phyloP scores from a whole-genome alignment of 2,329 filamentous ascomycete species.

The Colletotrichum filicis region DNA sequence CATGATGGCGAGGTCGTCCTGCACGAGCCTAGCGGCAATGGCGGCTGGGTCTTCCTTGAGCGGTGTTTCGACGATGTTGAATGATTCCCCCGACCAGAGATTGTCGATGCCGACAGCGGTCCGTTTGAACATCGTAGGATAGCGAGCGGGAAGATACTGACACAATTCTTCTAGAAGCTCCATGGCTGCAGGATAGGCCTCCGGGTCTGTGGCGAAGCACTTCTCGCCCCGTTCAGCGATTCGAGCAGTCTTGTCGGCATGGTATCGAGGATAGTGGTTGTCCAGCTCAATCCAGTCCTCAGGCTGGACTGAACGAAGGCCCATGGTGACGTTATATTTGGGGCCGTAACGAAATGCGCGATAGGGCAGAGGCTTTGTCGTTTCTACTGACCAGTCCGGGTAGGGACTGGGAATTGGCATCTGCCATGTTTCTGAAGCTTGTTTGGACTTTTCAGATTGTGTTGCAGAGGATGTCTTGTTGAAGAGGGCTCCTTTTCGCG shows the following conservation, averaged over 20 bases:
- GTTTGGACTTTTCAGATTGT: background rate
- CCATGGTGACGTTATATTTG: conserved; percentile 82
- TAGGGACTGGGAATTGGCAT: conserved; percentile 71
- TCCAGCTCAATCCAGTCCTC: conserved; percentile 89
- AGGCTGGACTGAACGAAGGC: conserved; percentile 75
- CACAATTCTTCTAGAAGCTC: conserved; percentile 81
- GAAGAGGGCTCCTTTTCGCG: background rate
- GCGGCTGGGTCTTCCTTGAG: conserved; percentile 83
- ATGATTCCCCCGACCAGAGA: conserved; percentile 75
- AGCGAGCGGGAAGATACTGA: conserved; percentile 78
- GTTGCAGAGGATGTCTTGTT: background rate
- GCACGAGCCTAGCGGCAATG: conserved; percentile 76
- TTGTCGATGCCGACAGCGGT: conserved; percentile 77
- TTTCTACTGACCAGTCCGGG: conserved; percentile 73
- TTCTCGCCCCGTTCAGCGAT: conserved; percentile 74
- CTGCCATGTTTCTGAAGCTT: conserved; percentile 55
- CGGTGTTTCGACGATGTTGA: conserved; percentile 73
- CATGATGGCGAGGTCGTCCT: conserved; percentile 89
- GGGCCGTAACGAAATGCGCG: conserved; percentile 82
- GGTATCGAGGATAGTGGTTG: conserved; percentile 79
- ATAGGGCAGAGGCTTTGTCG: conserved; percentile 81
- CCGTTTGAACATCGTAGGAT: conserved; percentile 75
- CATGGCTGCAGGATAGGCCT: conserved; percentile 76
- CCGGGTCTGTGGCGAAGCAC: conserved; percentile 75
- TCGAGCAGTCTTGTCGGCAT: conserved; percentile 75